Percentiles rank a stretch among this genome's conserved stretches.
Evolutionary conservation across 345 rosid genomes (phyloP).

Genomic region (Cardamine resedifolia): DNA sequence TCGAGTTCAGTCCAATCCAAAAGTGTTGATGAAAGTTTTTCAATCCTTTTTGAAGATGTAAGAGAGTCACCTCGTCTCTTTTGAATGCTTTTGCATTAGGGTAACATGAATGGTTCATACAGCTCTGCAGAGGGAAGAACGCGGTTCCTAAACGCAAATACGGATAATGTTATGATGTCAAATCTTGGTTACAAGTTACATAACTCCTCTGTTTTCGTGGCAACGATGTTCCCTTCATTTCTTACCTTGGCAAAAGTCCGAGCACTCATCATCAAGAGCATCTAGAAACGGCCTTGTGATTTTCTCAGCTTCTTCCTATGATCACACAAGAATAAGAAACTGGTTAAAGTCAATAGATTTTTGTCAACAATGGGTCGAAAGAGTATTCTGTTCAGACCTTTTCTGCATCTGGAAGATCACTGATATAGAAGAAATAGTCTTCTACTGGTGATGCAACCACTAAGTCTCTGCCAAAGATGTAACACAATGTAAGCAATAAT

Average conservation of each 20-base stretch:
- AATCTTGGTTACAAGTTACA: conserved; percentile 1
- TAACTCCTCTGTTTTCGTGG: background rate
- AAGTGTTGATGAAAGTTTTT: conserved; percentile 2
- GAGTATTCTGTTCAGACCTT: conserved; percentile 49
- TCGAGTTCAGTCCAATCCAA: background rate
- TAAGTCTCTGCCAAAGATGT: conserved; percentile 65
- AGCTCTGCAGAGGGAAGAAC: conserved; percentile 89
- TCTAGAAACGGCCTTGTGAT: conserved; percentile 61
- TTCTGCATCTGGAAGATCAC: conserved; percentile 61
- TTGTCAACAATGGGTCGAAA: background rate
- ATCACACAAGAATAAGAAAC: background rate
- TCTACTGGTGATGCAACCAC: conserved; percentile 95
- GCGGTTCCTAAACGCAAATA: conserved; percentile 65
- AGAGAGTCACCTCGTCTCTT: conserved; percentile 72
- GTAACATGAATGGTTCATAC: conserved; percentile 90
- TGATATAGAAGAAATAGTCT: conserved; percentile 79
- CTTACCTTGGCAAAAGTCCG: conserved; percentile 78
- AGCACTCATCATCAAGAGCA: conserved; percentile 81
- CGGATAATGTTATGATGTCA: background rate
- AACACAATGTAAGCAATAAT: conserved; percentile 28
- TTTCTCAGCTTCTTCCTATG: conserved; percentile 64
- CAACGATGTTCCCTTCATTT: background rate
- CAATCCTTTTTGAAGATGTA: background rate
- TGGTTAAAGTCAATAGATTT: background rate
- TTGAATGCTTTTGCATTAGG: conserved; percentile 95